These are phyloP conservation scores for Coniella lustricola DNA, from an alignment of 2,329 filamentous ascomycete genomes.

Conservation along the genomic window DNA sequence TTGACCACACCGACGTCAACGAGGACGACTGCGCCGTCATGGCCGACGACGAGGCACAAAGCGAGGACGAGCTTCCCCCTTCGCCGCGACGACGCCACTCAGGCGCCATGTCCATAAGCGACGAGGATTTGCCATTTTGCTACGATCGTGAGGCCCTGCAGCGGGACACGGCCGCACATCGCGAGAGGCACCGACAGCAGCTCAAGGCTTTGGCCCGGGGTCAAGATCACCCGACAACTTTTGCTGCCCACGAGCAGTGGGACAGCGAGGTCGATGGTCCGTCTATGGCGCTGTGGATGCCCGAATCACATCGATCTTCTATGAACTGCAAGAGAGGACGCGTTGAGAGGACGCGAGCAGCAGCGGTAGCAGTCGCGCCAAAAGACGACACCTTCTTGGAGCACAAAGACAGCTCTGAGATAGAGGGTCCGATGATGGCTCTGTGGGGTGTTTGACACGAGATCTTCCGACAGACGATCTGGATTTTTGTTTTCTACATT, in stretches of 20 bases:
- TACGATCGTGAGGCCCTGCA: slow-evolving; percentile 14
- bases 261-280: slow-evolving; percentile 13
- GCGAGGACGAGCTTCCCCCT: slow-evolving; percentile 15
- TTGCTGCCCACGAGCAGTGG: slow-evolving; percentile 13
- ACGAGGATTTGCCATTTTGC: slow-evolving; percentile 15
- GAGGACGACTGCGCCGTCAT: slow-evolving; percentile 13
- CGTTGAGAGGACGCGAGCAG: neutral
- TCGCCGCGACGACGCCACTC: slow-evolving; percentile 14
- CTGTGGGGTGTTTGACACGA: slow-evolving; percentile 7
- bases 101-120: slow-evolving; percentile 16
- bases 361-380: neutral
- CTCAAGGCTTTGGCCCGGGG: neutral
- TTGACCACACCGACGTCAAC: too few species aligned
- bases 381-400: slow-evolving; percentile 1
- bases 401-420: slow-evolving; percentile 4
- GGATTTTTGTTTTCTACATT: too few species aligned
- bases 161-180: slow-evolving; percentile 13
- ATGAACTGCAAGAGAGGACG: slow-evolving; percentile 7
- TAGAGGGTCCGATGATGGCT: slow-evolving; percentile 14
- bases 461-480: too few species aligned
- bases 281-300: slow-evolving; percentile 12
- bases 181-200: slow-evolving; percentile 7
- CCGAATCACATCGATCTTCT: neutral
- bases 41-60: slow-evolving; percentile 14
- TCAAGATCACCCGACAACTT: slow-evolving; percentile 2